Conservation (phyloP, 805 yeast species). For the Scheffersomyces amazonensis region DNA sequence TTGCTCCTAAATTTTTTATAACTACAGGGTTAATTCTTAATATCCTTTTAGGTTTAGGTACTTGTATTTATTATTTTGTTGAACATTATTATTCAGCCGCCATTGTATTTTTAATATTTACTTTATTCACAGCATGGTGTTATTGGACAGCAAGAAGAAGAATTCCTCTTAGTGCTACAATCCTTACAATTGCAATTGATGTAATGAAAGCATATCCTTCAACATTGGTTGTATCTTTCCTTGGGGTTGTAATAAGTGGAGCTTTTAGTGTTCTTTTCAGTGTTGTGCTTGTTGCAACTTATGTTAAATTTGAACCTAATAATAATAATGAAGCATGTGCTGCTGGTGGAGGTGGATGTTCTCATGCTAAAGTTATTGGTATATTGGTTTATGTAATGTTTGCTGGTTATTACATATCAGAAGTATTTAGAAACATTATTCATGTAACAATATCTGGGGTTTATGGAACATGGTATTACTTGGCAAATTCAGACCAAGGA, state of each 20-base stretch:
- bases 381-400: constrained; percentile 70
- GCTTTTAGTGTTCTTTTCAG: constrained; percentile 66
- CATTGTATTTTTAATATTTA: constrained; percentile 65
- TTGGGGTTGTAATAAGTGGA: constrained; percentile 60
- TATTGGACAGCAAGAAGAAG: constrained; percentile 71
- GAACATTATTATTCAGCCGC: constrained; percentile 77
- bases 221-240: constrained; percentile 54
- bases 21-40: constrained; percentile 66
- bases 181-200: constrained; percentile 68
- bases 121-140: constrained; percentile 61
- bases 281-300: constrained; percentile 68
- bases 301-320: constrained; percentile 71
- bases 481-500: constrained; percentile 70
- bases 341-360: constrained; percentile 53
- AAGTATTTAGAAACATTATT: constrained; percentile 74
- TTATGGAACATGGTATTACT: constrained; percentile 89
- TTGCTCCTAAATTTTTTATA: constrained; percentile 66
- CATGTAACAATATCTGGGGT: constrained; percentile 82
- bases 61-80: constrained; percentile 71
- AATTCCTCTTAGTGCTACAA: constrained; percentile 72
- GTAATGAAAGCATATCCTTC: constrained; percentile 75
- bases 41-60: constrained; percentile 66
- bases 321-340: constrained; percentile 50
- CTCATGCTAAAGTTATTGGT: constrained; percentile 60
- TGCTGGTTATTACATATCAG: constrained; percentile 81